phyloP scores from a whole-genome alignment of 306 rosid genomes.

The Prunus dulcis region DNA sequence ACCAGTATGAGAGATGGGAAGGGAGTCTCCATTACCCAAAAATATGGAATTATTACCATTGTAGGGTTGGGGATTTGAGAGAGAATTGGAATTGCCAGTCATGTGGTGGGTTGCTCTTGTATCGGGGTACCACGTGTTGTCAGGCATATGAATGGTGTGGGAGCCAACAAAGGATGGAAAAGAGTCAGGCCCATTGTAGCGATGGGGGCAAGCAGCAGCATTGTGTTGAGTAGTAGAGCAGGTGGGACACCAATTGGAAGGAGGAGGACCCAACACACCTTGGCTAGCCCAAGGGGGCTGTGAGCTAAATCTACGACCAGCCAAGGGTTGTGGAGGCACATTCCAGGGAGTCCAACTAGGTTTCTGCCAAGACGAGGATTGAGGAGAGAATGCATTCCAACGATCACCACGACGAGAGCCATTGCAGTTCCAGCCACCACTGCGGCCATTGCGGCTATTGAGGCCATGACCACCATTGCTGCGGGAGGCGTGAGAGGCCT shows the following conservation, averaged over 20 bases:
- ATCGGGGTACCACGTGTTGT: neutral
- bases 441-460: too few species aligned
- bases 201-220: neutral
- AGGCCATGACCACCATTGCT: too few species aligned
- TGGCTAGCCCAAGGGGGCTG: too few species aligned
- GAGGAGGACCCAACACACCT: too few species aligned
- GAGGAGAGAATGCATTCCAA: too few species aligned
- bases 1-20: neutral
- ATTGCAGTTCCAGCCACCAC: too few species aligned
- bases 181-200: neutral
- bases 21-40: neutral
- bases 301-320: too few species aligned
- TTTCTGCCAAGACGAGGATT: too few species aligned
- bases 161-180: neutral
- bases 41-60: neutral
- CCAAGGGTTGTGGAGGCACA: too few species aligned
- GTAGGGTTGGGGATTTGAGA: neutral
- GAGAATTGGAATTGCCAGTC: neutral
- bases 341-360: too few species aligned
- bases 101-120: neutral
- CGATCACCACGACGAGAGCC: too few species aligned
- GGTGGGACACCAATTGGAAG: neutral
- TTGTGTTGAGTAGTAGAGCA: neutral
- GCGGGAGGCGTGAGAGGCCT: too few species aligned
- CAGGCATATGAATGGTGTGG: neutral